Evolutionary conservation across 176 grass and related monocot genomes (phyloP).

Genomic region (Aegilops umbellulata): DNA sequence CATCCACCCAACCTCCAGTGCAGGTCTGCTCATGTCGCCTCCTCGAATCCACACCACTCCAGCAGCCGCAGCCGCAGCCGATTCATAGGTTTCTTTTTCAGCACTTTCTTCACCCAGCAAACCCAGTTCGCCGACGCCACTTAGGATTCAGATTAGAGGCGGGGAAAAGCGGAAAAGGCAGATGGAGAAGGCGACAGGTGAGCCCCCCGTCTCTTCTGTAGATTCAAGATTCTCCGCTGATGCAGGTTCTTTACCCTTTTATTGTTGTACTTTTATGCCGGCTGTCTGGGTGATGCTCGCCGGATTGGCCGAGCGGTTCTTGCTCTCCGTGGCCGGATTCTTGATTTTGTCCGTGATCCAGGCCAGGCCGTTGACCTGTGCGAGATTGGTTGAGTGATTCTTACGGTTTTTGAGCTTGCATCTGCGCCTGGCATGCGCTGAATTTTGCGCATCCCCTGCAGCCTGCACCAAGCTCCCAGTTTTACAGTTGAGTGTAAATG

Average conservation of each 20-base stretch:
- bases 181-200: slow-evolving; percentile 35
- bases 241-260: slow-evolving; percentile 15
- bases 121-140: slow-evolving; percentile 46
- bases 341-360: background rate
- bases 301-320: background rate
- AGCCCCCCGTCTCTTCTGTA: background rate
- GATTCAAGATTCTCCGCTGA: slow-evolving; percentile 22
- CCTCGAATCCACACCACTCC: background rate
- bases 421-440: background rate
- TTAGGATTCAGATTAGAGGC: background rate
- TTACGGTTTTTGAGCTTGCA: background rate
- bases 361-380: background rate
- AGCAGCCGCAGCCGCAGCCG: background rate
- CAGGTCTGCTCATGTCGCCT: background rate
- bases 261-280: background rate
- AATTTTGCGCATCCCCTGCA: background rate
- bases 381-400: background rate
- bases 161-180: background rate
- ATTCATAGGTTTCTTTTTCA: background rate
- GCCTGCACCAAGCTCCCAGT: background rate
- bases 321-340: background rate
- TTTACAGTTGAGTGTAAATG: background rate
- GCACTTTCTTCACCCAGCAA: background rate
- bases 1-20: background rate
- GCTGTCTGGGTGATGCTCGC: background rate